A percentile compares a stretch with the other conserved stretches of the same genome.
Evolutionary conservation across 768 basidiomycete genomes (phyloP).

Genomic region (Termitomyces sp.): DNA sequence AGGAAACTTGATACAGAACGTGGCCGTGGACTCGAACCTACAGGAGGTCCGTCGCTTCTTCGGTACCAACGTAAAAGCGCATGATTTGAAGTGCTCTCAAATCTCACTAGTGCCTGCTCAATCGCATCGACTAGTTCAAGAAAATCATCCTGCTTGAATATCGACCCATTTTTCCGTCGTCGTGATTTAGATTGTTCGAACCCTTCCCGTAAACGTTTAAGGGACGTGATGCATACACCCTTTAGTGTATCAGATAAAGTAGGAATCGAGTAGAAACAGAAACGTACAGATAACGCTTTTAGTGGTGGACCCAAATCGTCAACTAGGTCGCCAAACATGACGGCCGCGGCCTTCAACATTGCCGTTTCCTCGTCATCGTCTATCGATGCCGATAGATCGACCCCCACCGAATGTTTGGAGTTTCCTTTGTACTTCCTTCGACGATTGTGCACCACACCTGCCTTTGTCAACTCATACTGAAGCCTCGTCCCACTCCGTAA

Average conservation of each 20-base stretch:
- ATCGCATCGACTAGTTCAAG: slow-evolving; percentile 60
- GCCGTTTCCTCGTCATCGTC: slow-evolving; percentile 32
- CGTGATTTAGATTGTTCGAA: slow-evolving; percentile 48
- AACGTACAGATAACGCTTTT: slow-evolving; percentile 65
- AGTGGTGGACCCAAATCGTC: slow-evolving; percentile 79
- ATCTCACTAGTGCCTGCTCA: slow-evolving; percentile 64
- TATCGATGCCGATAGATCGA: slow-evolving; percentile 9
- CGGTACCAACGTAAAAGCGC: slow-evolving; percentile 77
- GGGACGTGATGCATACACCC: slow-evolving; percentile 57
- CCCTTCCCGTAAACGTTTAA: slow-evolving; percentile 62
- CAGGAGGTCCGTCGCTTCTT: slow-evolving; percentile 36
- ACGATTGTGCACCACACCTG: slow-evolving; percentile 30
- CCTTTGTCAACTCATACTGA: slow-evolving; percentile 78
- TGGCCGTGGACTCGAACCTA: slow-evolving; percentile 11
- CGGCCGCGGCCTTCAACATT: slow-evolving; percentile 60
- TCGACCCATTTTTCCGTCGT: slow-evolving; percentile 25
- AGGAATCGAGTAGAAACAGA: not conserved
- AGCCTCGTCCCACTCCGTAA: slow-evolving; percentile 79
- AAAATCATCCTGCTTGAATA: slow-evolving; percentile 55
- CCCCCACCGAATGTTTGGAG: slow-evolving; percentile 4
- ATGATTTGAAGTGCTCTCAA: slow-evolving; percentile 82
- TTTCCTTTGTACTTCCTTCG: slow-evolving; percentile 19
- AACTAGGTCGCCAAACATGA: slow-evolving; percentile 74
- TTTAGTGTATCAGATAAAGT: slow-evolving; percentile 23
- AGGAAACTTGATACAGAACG: slow-evolving; percentile 19